Base-by-base conservation (phyloP, 2,329 filamentous ascomycete genomes). In the Hymenoscyphus occultus region DNA sequence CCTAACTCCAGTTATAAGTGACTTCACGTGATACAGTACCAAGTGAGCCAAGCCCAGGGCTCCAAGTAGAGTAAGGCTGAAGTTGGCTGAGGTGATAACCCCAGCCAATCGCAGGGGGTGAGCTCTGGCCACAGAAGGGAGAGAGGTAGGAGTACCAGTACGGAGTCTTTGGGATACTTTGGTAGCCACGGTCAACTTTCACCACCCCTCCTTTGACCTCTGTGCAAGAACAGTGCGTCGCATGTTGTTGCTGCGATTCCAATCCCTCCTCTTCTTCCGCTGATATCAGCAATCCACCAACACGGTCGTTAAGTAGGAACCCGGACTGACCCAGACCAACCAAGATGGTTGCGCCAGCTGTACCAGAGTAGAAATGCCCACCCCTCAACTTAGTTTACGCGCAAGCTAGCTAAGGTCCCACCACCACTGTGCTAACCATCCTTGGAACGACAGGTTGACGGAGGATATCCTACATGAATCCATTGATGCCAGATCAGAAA, bases 391-490 rank as follows among this genome's bases (percentile, higher is more conserved):
- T 48, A 48, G 45, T 19, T 48, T 35, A 10, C 3, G 35, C 45
- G 7, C 5, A 42, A 57, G 32, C 10, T 19, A 42, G 13, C 22
- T 45, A 6, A 13, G 14, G 5, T 59, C 1, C 42, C 42, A 61
- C 48, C 6, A 42, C 19, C 14, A 12, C 3, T 31, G 12, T 40
- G 22, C 14, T 32, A 63, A 56, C 73, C 74, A 65, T 74, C 62
- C 10, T 57, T 12, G 57, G 57, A 42, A 59, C 59, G 61, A 39
- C 69, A 98, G 95, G 80, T 89, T 99, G 74, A 94, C 93, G 73
- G 95, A 99, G 81, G 93, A 97, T 79, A 86, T 95, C 69, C 85
- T 96, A 68, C 90, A 96, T 76, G 92, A 96, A 73, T 92, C 94
- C 61, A 90, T 97, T 77, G 93, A 97, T 76, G 89, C 93, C 72